Conservation (phyloP, 352 stramenopile species). For the Globisporangium cederbergense region DNA sequence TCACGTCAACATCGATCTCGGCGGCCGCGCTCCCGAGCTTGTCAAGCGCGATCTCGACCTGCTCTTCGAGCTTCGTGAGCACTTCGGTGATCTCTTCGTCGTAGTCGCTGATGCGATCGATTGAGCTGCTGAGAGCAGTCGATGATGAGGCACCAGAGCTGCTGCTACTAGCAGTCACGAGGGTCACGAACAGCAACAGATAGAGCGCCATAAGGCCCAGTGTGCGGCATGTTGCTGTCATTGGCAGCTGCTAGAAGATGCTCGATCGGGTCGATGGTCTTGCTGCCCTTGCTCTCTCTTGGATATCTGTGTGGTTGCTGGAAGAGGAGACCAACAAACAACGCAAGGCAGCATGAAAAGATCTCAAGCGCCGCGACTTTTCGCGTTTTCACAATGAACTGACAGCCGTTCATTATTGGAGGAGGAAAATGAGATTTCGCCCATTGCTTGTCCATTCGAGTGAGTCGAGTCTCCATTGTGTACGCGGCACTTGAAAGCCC, state of each 20-base stretch:
- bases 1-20: conserved; percentile 11
- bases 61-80: conserved; percentile 2
- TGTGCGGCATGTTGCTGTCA: background rate
- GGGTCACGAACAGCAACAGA: background rate
- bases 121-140: background rate
- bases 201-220: background rate
- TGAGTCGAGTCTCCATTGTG: too few relatives aligned
- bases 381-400: background rate
- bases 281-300: background rate
- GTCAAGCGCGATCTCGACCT: background rate
- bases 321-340: background rate
- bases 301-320: background rate
- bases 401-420: background rate
- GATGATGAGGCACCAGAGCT: background rate
- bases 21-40: conserved; percentile 4
- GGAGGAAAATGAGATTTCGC: too few relatives aligned
- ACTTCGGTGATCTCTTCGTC: conserved; percentile 3
- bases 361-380: conserved; percentile 1
- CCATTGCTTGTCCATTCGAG: too few relatives aligned
- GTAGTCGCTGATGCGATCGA: background rate
- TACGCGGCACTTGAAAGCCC: too few relatives aligned
- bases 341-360: background rate
- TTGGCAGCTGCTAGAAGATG: background rate
- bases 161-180: background rate
- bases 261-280: background rate